Base-by-base conservation (phyloP, 169 alveolate species). In the Plasmodium gallinaceum region DNA sequence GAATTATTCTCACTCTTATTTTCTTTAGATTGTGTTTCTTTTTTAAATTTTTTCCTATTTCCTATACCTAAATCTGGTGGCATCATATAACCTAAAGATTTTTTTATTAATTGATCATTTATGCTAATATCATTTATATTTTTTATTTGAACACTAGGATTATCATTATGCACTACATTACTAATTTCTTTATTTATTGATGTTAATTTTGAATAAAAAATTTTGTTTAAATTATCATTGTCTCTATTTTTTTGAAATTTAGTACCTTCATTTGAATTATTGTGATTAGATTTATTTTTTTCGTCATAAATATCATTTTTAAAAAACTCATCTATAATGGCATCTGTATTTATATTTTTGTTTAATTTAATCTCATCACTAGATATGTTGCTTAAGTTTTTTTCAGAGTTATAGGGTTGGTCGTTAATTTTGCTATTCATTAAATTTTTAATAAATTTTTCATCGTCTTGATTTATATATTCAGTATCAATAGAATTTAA, bases 61-160 rank as follows among this genome's bases (percentile, higher is more conserved):
- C 58, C 57, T 39, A 78, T 5, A n/a, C 73, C 78, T 57, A 78
- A 78, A 45, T 78, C 48, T 2, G 89, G 89, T 7, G 89, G 89
- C 89, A 78, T 78, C 89, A 78, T 62, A 20, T 64, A 78, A 22
- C 48, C 76, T 22, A 43, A 16, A 20, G 78, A 16, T 39, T 78
- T 78, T 18, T 43, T 20, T 46, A 66, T 10, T 9, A 78, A 24
- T 43, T 65, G 71, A 37, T 62, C 32, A n/a, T 64, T 51, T 20
- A 32, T 52, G 26, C 32, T 9, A n/a, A 57, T 43, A n/a, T 26
- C 62, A 65, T 52, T 64, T 48, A 39, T 39, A 48, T 22, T 37
- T 0, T 51, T n/a, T 39, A 16, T 65, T 12, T 69, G 12, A 16
- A 62, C 58, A 0, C 4, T 37, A 0, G 43, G 51, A 48, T 16